Evolutionary conservation across 352 stramenopile species (phyloP), one percentile per base, ranked within the genome.

Genomic region (Phytophthora europaea): DNA sequence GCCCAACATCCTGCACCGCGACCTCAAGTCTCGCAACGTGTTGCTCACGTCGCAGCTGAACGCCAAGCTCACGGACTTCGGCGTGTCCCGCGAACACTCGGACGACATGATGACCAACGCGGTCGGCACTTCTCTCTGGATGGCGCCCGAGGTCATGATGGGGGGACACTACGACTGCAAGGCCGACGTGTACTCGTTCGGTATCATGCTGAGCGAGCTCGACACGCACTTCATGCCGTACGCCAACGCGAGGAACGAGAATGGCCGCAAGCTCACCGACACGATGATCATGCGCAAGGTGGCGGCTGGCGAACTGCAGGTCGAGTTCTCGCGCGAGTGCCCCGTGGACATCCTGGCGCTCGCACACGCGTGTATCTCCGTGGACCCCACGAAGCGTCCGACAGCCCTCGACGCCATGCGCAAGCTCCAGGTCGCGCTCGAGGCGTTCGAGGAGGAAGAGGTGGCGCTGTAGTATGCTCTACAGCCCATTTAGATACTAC

Each of bases 11-110:
- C 52, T 87, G 10, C 89, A 95, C 67, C 81, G 89, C 20, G 87
- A 94, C 66, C 78, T 95, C 62, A 95, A 95, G 75, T 94, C 85
- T 33, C 87, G 87, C 47, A 95, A 95, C 67, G 83, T 95, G 31
- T 70, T 95, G 48, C 73, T 95, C 2, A 81, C 52, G 23, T 79
- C 66, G 5, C 61, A 87, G 9, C 28, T 85, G 45, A 69, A 85
- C 52, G 80, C 82, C 0, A 90, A 90, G 47, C 73, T 92, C 28
- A 90, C 82, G 31, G 84, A 89, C 71, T 90, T 92, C 67, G 82
- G 80, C 2, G 73, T 85, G 15, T 90, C 81, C 0, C 62, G 80
- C 18, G 76, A 86, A 20, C 69, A 72, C 20, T 73, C 70, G 20
- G 80, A 87, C 31, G 70, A 68, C 12, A 59, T 76, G 7, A 85